Base-by-base conservation (phyloP, 129 eudicot genomes). In the Saussurea involucrata region DNA sequence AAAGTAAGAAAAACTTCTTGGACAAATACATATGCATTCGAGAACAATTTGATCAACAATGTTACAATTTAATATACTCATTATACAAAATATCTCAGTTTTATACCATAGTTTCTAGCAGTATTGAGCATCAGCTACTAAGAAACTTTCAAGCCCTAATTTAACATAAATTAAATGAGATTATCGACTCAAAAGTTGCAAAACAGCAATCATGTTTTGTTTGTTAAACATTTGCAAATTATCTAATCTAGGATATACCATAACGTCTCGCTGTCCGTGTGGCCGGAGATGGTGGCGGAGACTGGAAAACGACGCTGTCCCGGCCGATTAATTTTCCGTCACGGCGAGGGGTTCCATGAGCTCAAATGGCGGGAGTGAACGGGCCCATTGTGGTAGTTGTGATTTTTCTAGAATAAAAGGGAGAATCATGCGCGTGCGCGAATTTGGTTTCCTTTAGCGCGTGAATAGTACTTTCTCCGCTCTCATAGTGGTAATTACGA, bases 301-400 rank as follows among this genome's bases (percentile, higher is more conserved):
- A 63, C 85, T 86, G 36, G 86, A 83, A 18, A 86, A 81, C 80
- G 88, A 86, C 73, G 74, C 36, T 72, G 73, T 33, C 78, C 79
- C 68, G 84, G 49, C 64, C 86, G 84, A 88, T 85, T 75, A 86
- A 88, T 85, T 85, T 88, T 83, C 88, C 90, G 83, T 83, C 68
- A 78, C 83, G 86, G 88, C 44, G 22, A 66, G 12, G 71, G 18
- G 29, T 66, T 31, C 24, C 2, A 28, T 31, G 71, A 53, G 61
- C 24, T 53, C 11, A 60, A 18, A 32, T 25, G 66, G 13, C 46
- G 68, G 77, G 68, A 15, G 20, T 10, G 18, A 7, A 36, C 4
- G 63, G 22, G 6, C 27, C n/a, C 2, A 71, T 4, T 15, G 33
- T 6, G 22, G 5, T 49, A 11, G 20, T 36, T 25, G 22, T 0